Base-by-base conservation (phyloP, 2,329 filamentous ascomycete species). In the Stenocarpella maydis region DNA sequence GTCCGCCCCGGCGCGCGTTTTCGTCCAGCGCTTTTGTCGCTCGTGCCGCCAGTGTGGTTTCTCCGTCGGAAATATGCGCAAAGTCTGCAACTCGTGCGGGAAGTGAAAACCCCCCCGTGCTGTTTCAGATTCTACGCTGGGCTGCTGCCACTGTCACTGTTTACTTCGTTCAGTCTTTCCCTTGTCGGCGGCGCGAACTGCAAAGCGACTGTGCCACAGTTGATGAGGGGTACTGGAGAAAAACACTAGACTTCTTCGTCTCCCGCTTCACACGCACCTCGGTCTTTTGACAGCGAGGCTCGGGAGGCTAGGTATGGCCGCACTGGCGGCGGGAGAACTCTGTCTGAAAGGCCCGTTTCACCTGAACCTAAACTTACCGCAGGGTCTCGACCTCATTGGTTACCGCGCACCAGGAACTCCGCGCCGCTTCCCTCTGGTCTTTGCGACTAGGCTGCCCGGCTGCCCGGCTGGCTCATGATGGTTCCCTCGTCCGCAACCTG, bases 321-420 rank as follows among this genome's bases (percentile, higher is more conserved):
- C 58, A 63, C 43, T 63, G 58, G 58, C n/a, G 28, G 58, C 58
- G 58, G 58, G 28, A 63, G 41, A 63, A 63, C 4, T 45, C 19
- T 24, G 28, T n/a, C 58, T 24, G 43, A 63, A 28, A 37, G 43
- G 28, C 43, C 28, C 49, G 58, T 63, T 63, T 63, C 58, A 63
- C 58, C 37, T 37, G 58, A 63, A 63, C 58, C 43, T 63, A 49
- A 49, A 63, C n/a, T 37, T 37, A 37, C 7, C 58, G 28, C 28
- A 37, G 43, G 58, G 49, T 63, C 58, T 43, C 7, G n/a, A 34
- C 28, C 58, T 26, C 41, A 63, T 63, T 63, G 58, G 58, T 63
- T 63, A 63, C 58, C 58, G 24, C 2, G 28, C 14, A n/a, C 28
- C n/a, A 49, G 58, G 41, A 49, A 63, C 58, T 26, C 58, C 41